These are phyloP conservation scores for Raphanus sativus DNA, from an alignment of 345 rosid species.

Conservation along the genomic window DNA sequence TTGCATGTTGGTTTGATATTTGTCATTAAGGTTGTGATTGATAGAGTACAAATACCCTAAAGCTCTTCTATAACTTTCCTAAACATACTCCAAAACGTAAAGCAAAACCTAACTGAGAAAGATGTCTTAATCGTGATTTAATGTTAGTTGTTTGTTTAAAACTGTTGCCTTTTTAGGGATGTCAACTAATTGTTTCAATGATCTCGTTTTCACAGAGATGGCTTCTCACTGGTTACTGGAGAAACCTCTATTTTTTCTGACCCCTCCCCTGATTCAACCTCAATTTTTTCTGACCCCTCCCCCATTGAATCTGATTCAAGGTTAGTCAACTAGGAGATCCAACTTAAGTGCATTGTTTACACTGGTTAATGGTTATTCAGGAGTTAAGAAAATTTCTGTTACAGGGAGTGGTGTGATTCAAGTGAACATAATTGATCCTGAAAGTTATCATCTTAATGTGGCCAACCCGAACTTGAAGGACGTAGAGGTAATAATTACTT, in stretches of 20 bases:
- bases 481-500: slow-evolving; percentile 51
- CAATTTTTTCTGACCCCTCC: slow-evolving; percentile 44
- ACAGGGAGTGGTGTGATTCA: slow-evolving; percentile 63
- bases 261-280: slow-evolving; percentile 44
- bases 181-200: slow-evolving; percentile 24
- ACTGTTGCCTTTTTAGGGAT: slow-evolving; percentile 10
- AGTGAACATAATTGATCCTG: slow-evolving; percentile 50
- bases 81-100: not conserved
- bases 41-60: not conserved
- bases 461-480: slow-evolving; percentile 65
- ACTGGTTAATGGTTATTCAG: not conserved
- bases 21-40: not conserved
- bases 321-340: slow-evolving; percentile 45
- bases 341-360: slow-evolving; percentile 15
- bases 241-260: slow-evolving; percentile 46
- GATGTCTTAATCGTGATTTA: not conserved
- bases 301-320: slow-evolving; percentile 64
- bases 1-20: not conserved
- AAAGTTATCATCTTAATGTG: slow-evolving; percentile 62
- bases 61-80: not conserved
- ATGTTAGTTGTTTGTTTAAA: slow-evolving; percentile 9
- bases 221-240: slow-evolving; percentile 47
- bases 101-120: not conserved
- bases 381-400: slow-evolving; percentile 15
- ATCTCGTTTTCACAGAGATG: slow-evolving; percentile 47